Evolutionary conservation across 192 early-diverging fungal species (phyloP), one percentile per base, ranked within the genome.

Genomic region (Backusella morwellensis): DNA sequence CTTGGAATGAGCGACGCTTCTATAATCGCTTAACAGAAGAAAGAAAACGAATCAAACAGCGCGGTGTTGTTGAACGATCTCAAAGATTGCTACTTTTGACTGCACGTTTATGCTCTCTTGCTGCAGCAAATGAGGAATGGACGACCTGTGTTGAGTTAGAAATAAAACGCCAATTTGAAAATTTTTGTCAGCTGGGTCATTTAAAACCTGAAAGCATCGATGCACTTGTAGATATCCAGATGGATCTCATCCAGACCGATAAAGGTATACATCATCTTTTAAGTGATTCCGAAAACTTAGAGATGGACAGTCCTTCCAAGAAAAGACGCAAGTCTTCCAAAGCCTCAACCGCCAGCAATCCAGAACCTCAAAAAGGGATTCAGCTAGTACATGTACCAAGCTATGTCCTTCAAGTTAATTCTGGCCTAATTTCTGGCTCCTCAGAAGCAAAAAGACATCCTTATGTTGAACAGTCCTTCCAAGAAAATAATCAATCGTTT

Each of bases 1-100:
- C 83, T 11, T 90, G 88, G 88, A 85, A 90, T 70, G 88, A 90
- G 41, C 80, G 88, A n/a, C 78, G 88, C 14, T 90, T 90, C 72
- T 90, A 90, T 56, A 90, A 90, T 74, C 79, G 88, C 19, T 75
- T 90, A 34, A 84, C 87, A 12, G 88, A 90, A 67, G 88, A 90
- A 68, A 81, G 88, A 23, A 88, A 88, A 40, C 82, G 88, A 66
- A 86, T 88, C 7, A 74, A 78, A n/a, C 80, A 85, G 11, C 73
- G 87, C 19, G 88, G 87, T 26, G 86, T 88, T 0, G 85, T 87
- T 26, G 81, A 72, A 11, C 82, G 88, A 6, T 85, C 87, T 12
- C 78, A 80, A 35, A 73, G 82, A 19, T 78, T 84, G 11, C 81
- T 88, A 47, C 66, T 81, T 17, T 47, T 88, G 1, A 85, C 87